Conservation (phyloP, 164 flowering plant genomes). For the grape (Vitis vinifera) region ASM3070453v1 NC_081817.1:26882001-26882500, state of each 20-base stretch:
- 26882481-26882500: conserved; percentile 8
- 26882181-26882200: conserved; percentile 79
- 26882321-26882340: neutral
- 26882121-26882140: neutral
- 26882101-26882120: neutral
- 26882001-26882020: too few relatives aligned
- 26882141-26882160: conserved; percentile 58
- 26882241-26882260: conserved; percentile 87
- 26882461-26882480: conserved; percentile 90
- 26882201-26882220: conserved; percentile 36
- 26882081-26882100: neutral
- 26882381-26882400: conserved; percentile 72
- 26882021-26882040: too few relatives aligned
- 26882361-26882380: conserved; percentile 72
- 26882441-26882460: conserved; percentile 61
- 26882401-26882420: conserved; percentile 82
- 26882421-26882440: conserved; percentile 68
- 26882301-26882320: neutral
- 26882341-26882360: neutral
- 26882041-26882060: too few relatives aligned
- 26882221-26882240: conserved; percentile 86
- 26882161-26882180: conserved; percentile 78
- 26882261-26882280: neutral
- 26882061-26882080: too few relatives aligned
- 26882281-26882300: neutral